Evolutionary conservation across 805 yeast genomes (phyloP).

Genomic region (Ogataea paraovalis): DNA sequence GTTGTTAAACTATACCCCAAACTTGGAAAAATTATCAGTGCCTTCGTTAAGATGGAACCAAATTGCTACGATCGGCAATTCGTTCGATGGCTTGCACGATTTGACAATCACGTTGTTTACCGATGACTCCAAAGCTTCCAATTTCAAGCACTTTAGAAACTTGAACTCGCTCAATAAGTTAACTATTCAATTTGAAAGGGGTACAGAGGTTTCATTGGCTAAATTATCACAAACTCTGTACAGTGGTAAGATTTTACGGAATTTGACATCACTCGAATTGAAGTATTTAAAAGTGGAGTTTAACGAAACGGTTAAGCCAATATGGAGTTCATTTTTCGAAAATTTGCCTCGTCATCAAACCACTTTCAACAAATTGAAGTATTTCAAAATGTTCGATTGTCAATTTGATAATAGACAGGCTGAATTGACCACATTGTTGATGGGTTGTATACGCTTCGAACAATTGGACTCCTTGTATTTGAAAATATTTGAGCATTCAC

Average conservation of each 20-base stretch:
- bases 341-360: not conserved
- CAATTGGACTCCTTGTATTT: slow-evolving; percentile 12
- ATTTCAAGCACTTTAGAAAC: slow-evolving; percentile 2
- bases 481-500: slow-evolving; percentile 26
- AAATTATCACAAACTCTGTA: slow-evolving; percentile 8
- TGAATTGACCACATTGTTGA: slow-evolving; percentile 3
- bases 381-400: slow-evolving; percentile 20
- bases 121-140: slow-evolving; percentile 3
- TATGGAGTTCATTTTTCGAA: slow-evolving; percentile 28
- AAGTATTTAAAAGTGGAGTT: slow-evolving; percentile 21
- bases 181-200: slow-evolving; percentile 19
- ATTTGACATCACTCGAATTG: slow-evolving; percentile 15
- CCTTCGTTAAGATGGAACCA: slow-evolving; percentile 7
- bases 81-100: slow-evolving; percentile 2
- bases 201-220: slow-evolving; percentile 15
- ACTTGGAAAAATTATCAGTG: slow-evolving; percentile 11
- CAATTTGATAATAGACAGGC: slow-evolving; percentile 21
- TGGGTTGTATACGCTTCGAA: slow-evolving; percentile 6
- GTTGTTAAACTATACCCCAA: slow-evolving; percentile 12
- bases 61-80: not conserved
- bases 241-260: slow-evolving; percentile 2
- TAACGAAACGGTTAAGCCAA: slow-evolving; percentile 19
- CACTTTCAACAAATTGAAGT: slow-evolving; percentile 11
- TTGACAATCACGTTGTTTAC: slow-evolving; percentile 9
- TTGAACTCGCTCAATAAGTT: slow-evolving; percentile 9